phyloP scores from a whole-genome alignment of 805 yeast species.

The Naumovozyma dairenensis region DNA sequence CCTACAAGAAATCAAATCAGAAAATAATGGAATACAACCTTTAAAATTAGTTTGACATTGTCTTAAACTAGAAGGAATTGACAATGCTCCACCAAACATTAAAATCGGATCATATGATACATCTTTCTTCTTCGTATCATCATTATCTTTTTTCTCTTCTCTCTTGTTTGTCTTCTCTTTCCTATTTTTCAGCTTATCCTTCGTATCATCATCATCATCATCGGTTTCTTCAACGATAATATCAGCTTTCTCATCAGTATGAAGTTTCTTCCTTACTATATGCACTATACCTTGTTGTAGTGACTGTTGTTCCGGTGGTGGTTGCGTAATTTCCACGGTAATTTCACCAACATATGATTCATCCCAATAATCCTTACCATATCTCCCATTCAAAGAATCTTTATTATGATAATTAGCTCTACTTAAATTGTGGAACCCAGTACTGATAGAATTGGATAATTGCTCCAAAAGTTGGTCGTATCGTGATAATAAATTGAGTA shows the following conservation, averaged over 20 bases:
- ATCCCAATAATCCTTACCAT: slow-evolving; percentile 28
- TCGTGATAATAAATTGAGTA: slow-evolving; percentile 13
- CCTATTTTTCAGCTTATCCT: slow-evolving; percentile 3
- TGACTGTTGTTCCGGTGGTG: no score
- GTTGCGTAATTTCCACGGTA: slow-evolving; percentile 5
- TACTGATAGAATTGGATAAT: slow-evolving; percentile 15
- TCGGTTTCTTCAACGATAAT: no score
- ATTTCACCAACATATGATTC: slow-evolving; percentile 20
- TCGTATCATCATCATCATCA: slow-evolving; percentile 1
- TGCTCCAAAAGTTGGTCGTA: slow-evolving; percentile 24
- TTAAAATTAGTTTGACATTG: slow-evolving; percentile 21
- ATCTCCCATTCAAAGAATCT: slow-evolving; percentile 23
- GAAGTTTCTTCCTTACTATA: slow-evolving; percentile 4
- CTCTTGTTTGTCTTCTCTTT: slow-evolving; percentile 2
- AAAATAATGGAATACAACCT: slow-evolving; percentile 14
- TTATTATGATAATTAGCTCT: slow-evolving; percentile 28
- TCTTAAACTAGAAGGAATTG: slow-evolving; percentile 20
- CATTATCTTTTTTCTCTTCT: slow-evolving; percentile 1
- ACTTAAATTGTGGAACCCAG: slow-evolving; percentile 21
- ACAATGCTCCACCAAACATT: slow-evolving; percentile 26
- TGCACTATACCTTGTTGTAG: slow-evolving; percentile 3
- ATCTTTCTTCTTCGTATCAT: slow-evolving; percentile 2
- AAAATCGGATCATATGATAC: slow-evolving; percentile 17
- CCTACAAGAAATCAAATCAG: slow-evolving; percentile 18
- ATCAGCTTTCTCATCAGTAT: not conserved